Conservation (phyloP, 305 asterid species). For the Plantago coronopus region DNA sequence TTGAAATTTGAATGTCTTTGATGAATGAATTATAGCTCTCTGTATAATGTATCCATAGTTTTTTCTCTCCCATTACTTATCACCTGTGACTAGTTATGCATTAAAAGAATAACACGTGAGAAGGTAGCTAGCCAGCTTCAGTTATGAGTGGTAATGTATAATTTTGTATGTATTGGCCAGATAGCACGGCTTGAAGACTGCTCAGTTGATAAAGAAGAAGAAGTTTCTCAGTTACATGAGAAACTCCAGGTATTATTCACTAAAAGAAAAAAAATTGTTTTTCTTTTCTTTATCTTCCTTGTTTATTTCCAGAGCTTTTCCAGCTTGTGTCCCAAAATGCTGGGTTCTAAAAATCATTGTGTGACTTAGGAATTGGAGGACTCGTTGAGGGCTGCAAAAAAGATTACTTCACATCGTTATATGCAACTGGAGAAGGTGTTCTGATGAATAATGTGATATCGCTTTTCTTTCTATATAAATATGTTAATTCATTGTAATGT, state of each 20-base stretch:
- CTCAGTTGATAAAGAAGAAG: constrained; percentile 41
- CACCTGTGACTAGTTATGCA: background rate
- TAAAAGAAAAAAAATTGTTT: background rate
- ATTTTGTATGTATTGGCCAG: constrained; percentile 33
- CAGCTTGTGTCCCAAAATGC: constrained; percentile 8
- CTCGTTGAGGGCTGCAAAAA: constrained; percentile 49
- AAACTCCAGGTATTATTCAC: constrained; percentile 41
- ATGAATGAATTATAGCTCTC: background rate
- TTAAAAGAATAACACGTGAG: background rate
- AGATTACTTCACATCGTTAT: constrained; percentile 50
- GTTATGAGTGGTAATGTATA: constrained; percentile 1
- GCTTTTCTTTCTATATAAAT: constrained; percentile 11
- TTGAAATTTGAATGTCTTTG: background rate
- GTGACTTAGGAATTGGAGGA: constrained; percentile 62
- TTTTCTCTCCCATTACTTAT: background rate
- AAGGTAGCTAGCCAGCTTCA: background rate
- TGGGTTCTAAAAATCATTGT: constrained; percentile 19
- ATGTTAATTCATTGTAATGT: constrained; percentile 10
- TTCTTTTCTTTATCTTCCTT: background rate
- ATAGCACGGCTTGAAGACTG: constrained; percentile 41
- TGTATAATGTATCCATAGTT: background rate
- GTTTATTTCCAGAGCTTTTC: constrained; percentile 14
- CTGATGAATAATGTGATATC: constrained; percentile 15
- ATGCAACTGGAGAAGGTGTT: constrained; percentile 64
- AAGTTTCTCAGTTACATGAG: constrained; percentile 43